Evolutionary conservation across 2,329 filamentous ascomycete genomes (phyloP), one percentile per base, ranked within the genome.

Genomic region (Pseudogymnoascus sp.): DNA sequence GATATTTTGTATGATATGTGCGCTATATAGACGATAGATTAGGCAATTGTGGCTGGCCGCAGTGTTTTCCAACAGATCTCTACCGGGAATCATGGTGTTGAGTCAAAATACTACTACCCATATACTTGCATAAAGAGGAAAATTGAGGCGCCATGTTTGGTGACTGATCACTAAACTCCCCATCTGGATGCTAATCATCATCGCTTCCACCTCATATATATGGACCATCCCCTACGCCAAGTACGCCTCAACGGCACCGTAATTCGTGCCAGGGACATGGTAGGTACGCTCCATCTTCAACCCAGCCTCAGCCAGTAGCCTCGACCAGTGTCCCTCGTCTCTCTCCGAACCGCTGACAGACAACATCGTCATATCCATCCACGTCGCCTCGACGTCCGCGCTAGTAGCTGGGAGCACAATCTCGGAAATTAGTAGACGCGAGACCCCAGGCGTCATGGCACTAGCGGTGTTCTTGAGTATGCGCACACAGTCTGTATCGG

Each of bases 381-480:
- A 62, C 38, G n/a, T 41, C 1, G 57, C 54, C 25, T 61, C 47
- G 2, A 62, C 41, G 25, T 61, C 59, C 9, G 38, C 47, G 18
- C 28, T 12, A 5, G n/a, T 38, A 4, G 30, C 16, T 1, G 68
- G 69, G 4, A 72, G 60, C 16, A 72, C 65, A 3, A 62, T 64
- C 20, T 73, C 71, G 38, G 68, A 65, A 35, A 73, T 67, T 2
- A 72, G 59, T 9, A 72, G 54, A 1, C 61, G 61, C 1, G 67
- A 70, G 32, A 67, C 66, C 0, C 66, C 68, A 1, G 64, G 67
- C 28, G 64, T 69, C 69, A 76, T 71, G 16, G 67, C 68, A 14
- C 65, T 65, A 6, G 61, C 64, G 11, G 72, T 62, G 9, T 74
- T 67, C 20, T 64, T 62, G 7, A 78, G 63, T 28, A 77, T 76